A percentile compares a stretch with the other conserved stretches of the same genome.
Conservation (phyloP, 805 yeast genomes). For the Ogataea nakhonphanomensis region DNA sequence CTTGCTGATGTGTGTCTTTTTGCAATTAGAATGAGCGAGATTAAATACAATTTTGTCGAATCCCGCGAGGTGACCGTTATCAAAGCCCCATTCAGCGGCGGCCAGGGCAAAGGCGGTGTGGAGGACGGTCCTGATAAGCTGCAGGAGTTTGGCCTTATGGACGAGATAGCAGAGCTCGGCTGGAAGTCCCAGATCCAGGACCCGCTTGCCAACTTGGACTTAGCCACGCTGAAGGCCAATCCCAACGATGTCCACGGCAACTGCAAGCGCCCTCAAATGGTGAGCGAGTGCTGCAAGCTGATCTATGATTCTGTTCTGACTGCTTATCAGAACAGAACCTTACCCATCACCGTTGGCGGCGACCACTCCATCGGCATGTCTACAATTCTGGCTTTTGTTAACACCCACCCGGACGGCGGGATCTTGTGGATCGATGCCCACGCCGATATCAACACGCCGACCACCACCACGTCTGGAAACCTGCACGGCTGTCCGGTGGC, state of each 20-base stretch:
- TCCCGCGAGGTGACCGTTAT: slow-evolving; percentile 62
- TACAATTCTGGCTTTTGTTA: slow-evolving; percentile 80
- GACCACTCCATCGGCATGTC: slow-evolving; percentile 97
- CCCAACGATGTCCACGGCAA: slow-evolving; percentile 48
- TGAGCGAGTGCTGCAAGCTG: slow-evolving; percentile 63
- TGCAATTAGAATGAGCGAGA: slow-evolving; percentile 10
- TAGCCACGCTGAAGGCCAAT: slow-evolving; percentile 41
- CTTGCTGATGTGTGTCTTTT: not conserved
- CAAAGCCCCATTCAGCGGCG: slow-evolving; percentile 92
- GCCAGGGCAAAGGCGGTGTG: slow-evolving; percentile 92
- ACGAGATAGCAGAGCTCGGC: slow-evolving; percentile 62
- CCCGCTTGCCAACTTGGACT: slow-evolving; percentile 51
- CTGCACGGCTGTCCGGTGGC: slow-evolving; percentile 96
- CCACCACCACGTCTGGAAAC: slow-evolving; percentile 81
- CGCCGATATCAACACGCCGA: slow-evolving; percentile 92
- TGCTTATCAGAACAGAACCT: slow-evolving; percentile 44
- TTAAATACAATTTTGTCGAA: slow-evolving; percentile 52
- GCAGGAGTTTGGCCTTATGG: slow-evolving; percentile 64
- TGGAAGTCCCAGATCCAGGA: slow-evolving; percentile 59
- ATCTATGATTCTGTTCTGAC: slow-evolving; percentile 59
- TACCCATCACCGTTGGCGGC: slow-evolving; percentile 91
- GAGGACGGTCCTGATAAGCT: slow-evolving; percentile 89
- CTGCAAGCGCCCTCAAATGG: slow-evolving; percentile 73
- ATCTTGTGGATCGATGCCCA: slow-evolving; percentile 97
- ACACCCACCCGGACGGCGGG: slow-evolving; percentile 80